Conservation (phyloP, 2,329 filamentous ascomycete genomes). For the Mollisiaceae sp. region DNA sequence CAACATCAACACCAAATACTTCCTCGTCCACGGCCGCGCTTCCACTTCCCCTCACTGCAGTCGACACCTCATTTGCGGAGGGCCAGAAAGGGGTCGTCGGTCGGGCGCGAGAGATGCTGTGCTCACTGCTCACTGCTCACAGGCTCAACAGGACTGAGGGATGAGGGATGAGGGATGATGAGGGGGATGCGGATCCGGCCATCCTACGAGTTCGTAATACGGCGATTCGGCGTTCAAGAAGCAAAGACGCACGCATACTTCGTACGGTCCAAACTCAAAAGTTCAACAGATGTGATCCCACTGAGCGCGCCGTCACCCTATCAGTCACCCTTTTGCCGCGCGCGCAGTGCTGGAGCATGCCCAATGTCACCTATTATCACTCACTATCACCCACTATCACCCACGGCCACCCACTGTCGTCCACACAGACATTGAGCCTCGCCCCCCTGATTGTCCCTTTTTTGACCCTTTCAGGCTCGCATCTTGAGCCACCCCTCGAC, state of each 20-base stretch:
- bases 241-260: background rate
- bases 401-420: background rate
- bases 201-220: conserved; percentile 5
- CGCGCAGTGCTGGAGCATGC: background rate
- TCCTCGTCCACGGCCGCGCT: background rate
- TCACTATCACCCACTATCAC: background rate
- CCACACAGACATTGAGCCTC: background rate
- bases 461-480: conserved; percentile 1
- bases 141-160: background rate
- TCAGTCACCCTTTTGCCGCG: conserved; percentile 2
- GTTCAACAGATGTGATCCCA: conserved; percentile 4
- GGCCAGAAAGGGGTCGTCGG: background rate
- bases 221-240: background rate
- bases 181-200: background rate
- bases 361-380: background rate
- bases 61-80: background rate
- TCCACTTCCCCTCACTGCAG: background rate
- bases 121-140: background rate
- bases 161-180: background rate
- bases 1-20: background rate
- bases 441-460: background rate
- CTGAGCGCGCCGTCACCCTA: background rate
- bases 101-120: background rate
- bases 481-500: background rate
- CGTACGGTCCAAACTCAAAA: conserved; percentile 3